These are phyloP conservation scores for Ogataea methanolica DNA, from an alignment of 805 yeast genomes.

Conservation along the genomic window DNA sequence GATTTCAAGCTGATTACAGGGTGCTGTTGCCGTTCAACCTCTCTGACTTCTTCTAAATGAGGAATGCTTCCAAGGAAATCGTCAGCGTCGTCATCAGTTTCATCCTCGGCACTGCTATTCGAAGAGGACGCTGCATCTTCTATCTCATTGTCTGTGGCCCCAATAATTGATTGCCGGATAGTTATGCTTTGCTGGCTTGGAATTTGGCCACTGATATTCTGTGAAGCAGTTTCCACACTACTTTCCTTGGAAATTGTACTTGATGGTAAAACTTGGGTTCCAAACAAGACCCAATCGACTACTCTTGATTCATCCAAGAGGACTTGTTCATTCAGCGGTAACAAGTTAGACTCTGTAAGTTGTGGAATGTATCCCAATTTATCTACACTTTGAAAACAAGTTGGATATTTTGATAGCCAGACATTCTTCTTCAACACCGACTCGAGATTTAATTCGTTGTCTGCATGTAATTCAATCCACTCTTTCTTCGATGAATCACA, in stretches of 20 bases:
- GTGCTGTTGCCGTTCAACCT: background rate
- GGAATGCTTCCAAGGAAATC: slow-evolving; percentile 23
- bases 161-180: slow-evolving; percentile 7
- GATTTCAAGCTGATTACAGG: background rate
- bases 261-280: background rate
- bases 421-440: slow-evolving; percentile 20
- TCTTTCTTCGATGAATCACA: slow-evolving; percentile 19
- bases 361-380: slow-evolving; percentile 8
- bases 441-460: slow-evolving; percentile 8
- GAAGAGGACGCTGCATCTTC: slow-evolving; percentile 1
- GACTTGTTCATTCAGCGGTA: slow-evolving; percentile 3
- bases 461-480: slow-evolving; percentile 10
- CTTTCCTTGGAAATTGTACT: too few species aligned
- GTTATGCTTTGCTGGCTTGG: slow-evolving; percentile 1
- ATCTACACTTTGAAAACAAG: slow-evolving; percentile 29
- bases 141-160: slow-evolving; percentile 10
- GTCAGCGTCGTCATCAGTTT: slow-evolving; percentile 20
- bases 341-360: slow-evolving; percentile 2
- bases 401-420: slow-evolving; percentile 23
- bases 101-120: slow-evolving; percentile 6
- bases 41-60: slow-evolving; percentile 10
- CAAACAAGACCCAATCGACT: slow-evolving; percentile 12
- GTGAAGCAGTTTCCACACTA: too few species aligned
- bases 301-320: slow-evolving; percentile 5
- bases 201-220: too few species aligned